Base-by-base conservation (phyloP, 345 rosid genomes). In the Eucalyptus pauciflora region DNA sequence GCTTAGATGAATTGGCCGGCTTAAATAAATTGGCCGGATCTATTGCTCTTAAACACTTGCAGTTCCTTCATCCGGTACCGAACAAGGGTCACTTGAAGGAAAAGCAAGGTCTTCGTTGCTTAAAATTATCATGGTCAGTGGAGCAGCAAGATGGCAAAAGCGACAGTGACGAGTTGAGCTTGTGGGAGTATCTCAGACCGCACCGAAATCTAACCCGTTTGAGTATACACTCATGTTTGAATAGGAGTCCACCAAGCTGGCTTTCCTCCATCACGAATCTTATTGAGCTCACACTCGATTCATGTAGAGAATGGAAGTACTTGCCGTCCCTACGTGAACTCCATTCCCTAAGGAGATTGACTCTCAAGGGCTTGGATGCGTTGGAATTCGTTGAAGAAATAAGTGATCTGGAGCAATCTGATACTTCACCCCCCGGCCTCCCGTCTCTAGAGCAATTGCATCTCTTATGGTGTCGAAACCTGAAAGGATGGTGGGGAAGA, bases 401-500 rank as follows among this genome's bases (percentile, higher is more conserved):
- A n/a, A n/a, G 41, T 31, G 41, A 64, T 2, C 2, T 7, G 0
- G 10, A n/a, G 10, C 10, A 64, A n/a, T 64, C 41, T 7, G 0
- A 62, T 27, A 27, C 2, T 27, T 0, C 16, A 13, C 16, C 4
- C 69, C 31, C 3, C 5, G 27, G 1, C 11, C 9, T 64, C 6
- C 20, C 11, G 0, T 64, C 76, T n/a, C 5, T 64, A 1, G 41
- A 64, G 76, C 3, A 4, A 3, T n/a, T 64, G 6, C 0, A 2
- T 4, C 76, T 64, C 20, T 1, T 0, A 0, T 0, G 0, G 1
- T 64, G 76, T 64, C 0, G 0, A 0, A 64, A 64, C 17, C 0
- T 64, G 10, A n/a, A 15, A 64, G 76, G 76, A 15, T 64, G 37
- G 76, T n/a, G 76, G 20, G 76, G 76, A 62, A 29, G 33, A 0